These are phyloP conservation scores for Brassica carinata DNA, from an alignment of 345 rosid species.

Conservation along the genomic window DNA sequence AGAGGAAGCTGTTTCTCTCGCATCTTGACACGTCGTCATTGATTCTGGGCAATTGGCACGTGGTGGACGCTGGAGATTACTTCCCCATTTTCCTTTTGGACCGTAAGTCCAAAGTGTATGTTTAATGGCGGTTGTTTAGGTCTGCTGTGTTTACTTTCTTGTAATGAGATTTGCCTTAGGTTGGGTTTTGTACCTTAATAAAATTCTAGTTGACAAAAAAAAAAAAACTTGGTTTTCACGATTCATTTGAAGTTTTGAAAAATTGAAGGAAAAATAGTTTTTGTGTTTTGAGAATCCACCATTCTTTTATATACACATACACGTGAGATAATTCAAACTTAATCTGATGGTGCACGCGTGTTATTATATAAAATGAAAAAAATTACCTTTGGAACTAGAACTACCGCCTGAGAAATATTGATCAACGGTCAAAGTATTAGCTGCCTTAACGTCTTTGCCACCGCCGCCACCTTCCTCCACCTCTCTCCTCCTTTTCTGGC, in stretches of 20 bases:
- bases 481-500: constrained; percentile 48
- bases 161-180: no score
- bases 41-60: no score
- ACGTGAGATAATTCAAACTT: neutral
- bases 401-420: constrained; percentile 38
- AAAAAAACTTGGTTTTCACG: neutral
- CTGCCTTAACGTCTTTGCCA: neutral
- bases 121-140: no score
- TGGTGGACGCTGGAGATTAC: no score
- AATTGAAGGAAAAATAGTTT: neutral
- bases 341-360: neutral
- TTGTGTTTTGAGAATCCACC: neutral
- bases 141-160: no score
- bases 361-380: neutral
- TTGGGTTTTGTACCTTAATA: no score
- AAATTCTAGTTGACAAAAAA: no score
- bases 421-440: constrained; percentile 42
- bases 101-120: no score
- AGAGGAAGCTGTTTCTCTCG: no score
- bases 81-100: no score
- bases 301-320: neutral
- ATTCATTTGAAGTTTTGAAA: neutral
- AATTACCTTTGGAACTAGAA: constrained; percentile 28
- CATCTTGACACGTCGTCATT: no score
- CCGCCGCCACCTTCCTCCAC: constrained; percentile 37